Percentiles rank a stretch among this genome's conserved stretches.
Evolutionary conservation across 805 yeast genomes (phyloP).

Genomic region (Debaryomyces tyrocola): DNA sequence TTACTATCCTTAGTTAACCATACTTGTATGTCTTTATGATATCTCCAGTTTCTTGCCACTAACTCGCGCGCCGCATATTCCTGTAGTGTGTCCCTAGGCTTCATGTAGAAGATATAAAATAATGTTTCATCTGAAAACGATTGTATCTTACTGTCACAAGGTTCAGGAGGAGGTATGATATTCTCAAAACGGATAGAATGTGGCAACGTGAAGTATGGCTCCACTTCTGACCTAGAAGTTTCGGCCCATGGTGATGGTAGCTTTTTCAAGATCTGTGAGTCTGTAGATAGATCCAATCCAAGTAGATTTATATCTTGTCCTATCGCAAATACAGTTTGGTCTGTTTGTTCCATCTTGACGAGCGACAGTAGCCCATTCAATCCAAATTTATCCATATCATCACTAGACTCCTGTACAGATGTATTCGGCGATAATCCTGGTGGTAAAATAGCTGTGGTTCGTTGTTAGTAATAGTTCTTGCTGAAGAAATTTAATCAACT

Average conservation of each 20-base stretch:
- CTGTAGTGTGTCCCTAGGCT: constrained; percentile 89
- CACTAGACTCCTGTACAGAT: constrained; percentile 4
- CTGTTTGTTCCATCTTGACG: constrained; percentile 61
- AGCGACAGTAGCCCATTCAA: constrained; percentile 61
- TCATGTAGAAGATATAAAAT: constrained; percentile 89
- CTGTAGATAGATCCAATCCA: constrained; percentile 58
- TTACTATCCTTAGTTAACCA: constrained; percentile 95
- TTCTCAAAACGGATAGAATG: constrained; percentile 31
- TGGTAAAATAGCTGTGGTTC: constrained; percentile 22
- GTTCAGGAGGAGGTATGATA: constrained; percentile 40
- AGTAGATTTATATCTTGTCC: constrained; percentile 72
- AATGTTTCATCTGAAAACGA: constrained; percentile 86
- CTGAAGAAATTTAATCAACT: background rate
- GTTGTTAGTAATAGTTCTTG: constrained; percentile 2
- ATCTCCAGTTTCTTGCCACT: constrained; percentile 93
- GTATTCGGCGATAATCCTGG: constrained; percentile 21
- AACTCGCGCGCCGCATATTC: constrained; percentile 92
- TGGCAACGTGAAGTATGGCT: constrained; percentile 76
- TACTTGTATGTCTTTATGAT: constrained; percentile 90
- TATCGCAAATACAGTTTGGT: constrained; percentile 63
- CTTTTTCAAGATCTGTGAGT: constrained; percentile 54
- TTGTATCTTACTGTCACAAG: constrained; percentile 51
- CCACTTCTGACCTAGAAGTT: constrained; percentile 85
- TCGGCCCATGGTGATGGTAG: constrained; percentile 96
- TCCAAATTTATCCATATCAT: constrained; percentile 64